Conservation (phyloP, 202 grass and related monocot species). For the Brachypodium distachyon region DNA sequence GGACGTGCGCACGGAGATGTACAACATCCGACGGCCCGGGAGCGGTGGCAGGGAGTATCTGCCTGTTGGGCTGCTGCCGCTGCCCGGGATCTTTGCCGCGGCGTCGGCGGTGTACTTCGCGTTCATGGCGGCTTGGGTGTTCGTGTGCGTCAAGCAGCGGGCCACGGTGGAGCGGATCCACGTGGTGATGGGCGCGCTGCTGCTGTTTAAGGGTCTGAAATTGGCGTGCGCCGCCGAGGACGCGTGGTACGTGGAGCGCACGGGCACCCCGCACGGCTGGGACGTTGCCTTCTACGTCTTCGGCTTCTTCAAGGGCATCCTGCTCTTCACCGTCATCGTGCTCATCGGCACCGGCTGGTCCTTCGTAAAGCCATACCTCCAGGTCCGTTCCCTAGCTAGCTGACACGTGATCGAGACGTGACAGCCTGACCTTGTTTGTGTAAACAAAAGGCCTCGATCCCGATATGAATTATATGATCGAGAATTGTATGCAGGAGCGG, state of each 20-base stretch:
- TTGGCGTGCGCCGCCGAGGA: slow-evolving; percentile 59
- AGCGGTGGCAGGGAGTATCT: slow-evolving; percentile 33
- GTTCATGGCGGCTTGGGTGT: slow-evolving; percentile 34
- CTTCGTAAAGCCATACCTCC: slow-evolving; percentile 58
- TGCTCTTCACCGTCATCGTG: slow-evolving; percentile 60
- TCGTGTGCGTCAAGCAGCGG: slow-evolving; percentile 18
- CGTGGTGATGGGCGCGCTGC: slow-evolving; percentile 44
- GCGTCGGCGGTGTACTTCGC: slow-evolving; percentile 25
- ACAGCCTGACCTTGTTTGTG: no score
- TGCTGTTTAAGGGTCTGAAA: slow-evolving; percentile 72
- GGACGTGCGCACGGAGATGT: slow-evolving; percentile 67
- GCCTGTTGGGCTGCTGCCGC: slow-evolving; percentile 30
- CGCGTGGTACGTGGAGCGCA: slow-evolving; percentile 48
- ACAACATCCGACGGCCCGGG: slow-evolving; percentile 35
- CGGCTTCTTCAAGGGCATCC: slow-evolving; percentile 63
- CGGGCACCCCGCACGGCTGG: slow-evolving; percentile 56
- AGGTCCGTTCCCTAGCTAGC: slow-evolving; percentile 3
- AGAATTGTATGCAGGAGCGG: slow-evolving; percentile 29
- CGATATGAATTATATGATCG: no score
- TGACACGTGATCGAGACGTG: no score
- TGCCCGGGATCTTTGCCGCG: slow-evolving; percentile 39
- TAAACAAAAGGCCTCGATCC: no score
- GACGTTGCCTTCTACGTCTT: slow-evolving; percentile 74
- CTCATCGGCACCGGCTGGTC: slow-evolving; percentile 79
- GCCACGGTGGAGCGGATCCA: slow-evolving; percentile 41